These are phyloP conservation scores for Lasiodiplodia theobromae DNA, from an alignment of 2,329 filamentous ascomycete species.

Conservation along the genomic window DNA sequence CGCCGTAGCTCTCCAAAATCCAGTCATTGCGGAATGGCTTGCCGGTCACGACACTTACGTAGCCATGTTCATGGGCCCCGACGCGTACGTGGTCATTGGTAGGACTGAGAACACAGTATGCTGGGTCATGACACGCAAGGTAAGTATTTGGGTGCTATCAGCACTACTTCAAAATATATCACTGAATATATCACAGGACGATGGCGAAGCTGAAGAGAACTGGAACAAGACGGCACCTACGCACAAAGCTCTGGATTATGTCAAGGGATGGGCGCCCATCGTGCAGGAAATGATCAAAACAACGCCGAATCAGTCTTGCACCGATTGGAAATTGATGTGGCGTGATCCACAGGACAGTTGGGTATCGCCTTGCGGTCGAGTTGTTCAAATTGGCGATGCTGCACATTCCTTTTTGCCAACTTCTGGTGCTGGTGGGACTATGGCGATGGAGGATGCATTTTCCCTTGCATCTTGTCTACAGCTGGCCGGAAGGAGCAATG, in stretches of 20 bases:
- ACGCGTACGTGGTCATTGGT: background rate
- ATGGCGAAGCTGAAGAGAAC: background rate
- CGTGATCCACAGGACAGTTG: conserved; percentile 61
- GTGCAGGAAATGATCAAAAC: background rate
- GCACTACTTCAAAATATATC: too few relatives aligned
- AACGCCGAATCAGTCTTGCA: conserved; percentile 37
- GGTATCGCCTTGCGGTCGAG: conserved; percentile 58
- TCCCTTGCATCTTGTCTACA: conserved; percentile 40
- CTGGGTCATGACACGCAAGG: background rate
- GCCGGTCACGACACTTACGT: background rate
- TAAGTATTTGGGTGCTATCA: too few relatives aligned
- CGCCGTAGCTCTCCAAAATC: background rate
- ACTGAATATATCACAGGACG: background rate
- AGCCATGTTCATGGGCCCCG: background rate
- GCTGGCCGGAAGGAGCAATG: conserved; percentile 41
- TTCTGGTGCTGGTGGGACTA: conserved; percentile 61
- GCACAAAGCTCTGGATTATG: background rate
- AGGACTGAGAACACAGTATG: too few relatives aligned
- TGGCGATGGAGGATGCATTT: conserved; percentile 60
- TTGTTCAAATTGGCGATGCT: conserved; percentile 61
- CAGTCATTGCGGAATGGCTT: background rate
- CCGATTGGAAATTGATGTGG: conserved; percentile 61
- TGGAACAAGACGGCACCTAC: background rate
- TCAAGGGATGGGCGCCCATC: background rate
- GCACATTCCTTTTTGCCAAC: conserved; percentile 64